These are phyloP conservation scores for Scenedesmus sp. DNA, from an alignment of 163 green algal genomes.

Conservation along the genomic window DNA sequence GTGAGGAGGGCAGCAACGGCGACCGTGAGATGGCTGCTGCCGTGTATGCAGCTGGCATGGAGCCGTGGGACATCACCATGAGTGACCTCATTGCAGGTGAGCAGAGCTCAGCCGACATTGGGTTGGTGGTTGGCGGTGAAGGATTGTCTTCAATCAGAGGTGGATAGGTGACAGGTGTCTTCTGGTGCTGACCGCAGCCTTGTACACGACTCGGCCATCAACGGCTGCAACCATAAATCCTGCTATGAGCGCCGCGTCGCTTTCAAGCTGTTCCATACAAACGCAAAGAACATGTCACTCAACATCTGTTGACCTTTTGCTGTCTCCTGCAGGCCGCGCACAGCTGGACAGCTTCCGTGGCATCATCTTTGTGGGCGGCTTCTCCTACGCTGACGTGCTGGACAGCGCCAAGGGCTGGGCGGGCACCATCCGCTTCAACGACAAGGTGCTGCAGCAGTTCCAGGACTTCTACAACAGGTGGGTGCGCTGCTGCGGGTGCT, in stretches of 20 bases:
- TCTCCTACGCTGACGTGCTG: constrained; percentile 98
- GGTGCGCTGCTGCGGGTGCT: neutral
- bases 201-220: neutral
- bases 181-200: neutral
- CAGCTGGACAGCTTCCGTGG: constrained; percentile 88
- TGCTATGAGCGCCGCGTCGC: too few relatives aligned
- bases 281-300: too few relatives aligned
- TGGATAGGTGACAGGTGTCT: neutral
- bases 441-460: constrained; percentile 89
- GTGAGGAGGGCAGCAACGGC: constrained; percentile 98
- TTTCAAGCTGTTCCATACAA: too few relatives aligned
- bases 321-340: constrained; percentile 73
- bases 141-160: too few relatives aligned
- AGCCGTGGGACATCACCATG: constrained; percentile 99
- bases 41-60: constrained; percentile 88
- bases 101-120: neutral
- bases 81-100: constrained; percentile 80
- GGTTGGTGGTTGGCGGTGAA: neutral
- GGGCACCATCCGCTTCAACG: constrained; percentile 96
- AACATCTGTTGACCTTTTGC: neutral
- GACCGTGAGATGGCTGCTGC: constrained; percentile 98
- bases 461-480: constrained; percentile 44
- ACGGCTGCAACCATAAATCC: too few relatives aligned
- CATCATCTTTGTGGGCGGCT: constrained; percentile 97
- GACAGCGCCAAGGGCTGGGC: constrained; percentile 99